Percentiles rank a stretch among this genome's conserved stretches.
Evolutionary conservation across 495 filamentous ascomycete genomes (phyloP).

Genomic region (Trichocladium uniseriatum): DNA sequence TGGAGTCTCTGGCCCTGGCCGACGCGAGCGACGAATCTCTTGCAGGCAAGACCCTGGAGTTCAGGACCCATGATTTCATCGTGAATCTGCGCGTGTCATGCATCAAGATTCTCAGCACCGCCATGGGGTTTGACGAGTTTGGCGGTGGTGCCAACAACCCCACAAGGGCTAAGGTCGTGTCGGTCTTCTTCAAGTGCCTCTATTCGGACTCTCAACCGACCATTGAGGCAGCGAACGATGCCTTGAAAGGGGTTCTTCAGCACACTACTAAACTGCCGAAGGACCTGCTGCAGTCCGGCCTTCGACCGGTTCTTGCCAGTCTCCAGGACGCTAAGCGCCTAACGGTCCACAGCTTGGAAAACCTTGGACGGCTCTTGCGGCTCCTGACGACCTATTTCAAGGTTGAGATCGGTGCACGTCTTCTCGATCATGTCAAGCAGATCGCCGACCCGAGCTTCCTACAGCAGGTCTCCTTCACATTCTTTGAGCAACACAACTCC

Average conservation of each 20-base stretch:
- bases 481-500: slow-evolving; percentile 80
- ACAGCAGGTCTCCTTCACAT: slow-evolving; percentile 85
- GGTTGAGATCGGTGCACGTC: slow-evolving; percentile 84
- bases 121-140: slow-evolving; percentile 87
- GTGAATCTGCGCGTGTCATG: slow-evolving; percentile 89
- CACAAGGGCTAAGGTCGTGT: slow-evolving; percentile 75
- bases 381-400: slow-evolving; percentile 98
- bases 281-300: slow-evolving; percentile 85
- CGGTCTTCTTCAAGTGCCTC: slow-evolving; percentile 93
- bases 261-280: slow-evolving; percentile 90
- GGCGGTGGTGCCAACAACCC: slow-evolving; percentile 55
- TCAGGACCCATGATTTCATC: slow-evolving; percentile 82
- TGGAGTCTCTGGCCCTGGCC: slow-evolving; percentile 84
- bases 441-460: slow-evolving; percentile 73
- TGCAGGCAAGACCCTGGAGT: slow-evolving; percentile 74
- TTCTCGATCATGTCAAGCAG: slow-evolving; percentile 85
- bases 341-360: slow-evolving; percentile 82
- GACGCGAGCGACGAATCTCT: slow-evolving; percentile 88
- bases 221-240: slow-evolving; percentile 87
- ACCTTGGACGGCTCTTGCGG: slow-evolving; percentile 76
- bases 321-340: slow-evolving; percentile 88
- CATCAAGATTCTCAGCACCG: slow-evolving; percentile 82
- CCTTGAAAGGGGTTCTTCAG: slow-evolving; percentile 71
- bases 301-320: slow-evolving; percentile 91
- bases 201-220: slow-evolving; percentile 87